Conservation (phyloP, 1,284 basidiomycete genomes). For the Ustilago tritici region DNA sequence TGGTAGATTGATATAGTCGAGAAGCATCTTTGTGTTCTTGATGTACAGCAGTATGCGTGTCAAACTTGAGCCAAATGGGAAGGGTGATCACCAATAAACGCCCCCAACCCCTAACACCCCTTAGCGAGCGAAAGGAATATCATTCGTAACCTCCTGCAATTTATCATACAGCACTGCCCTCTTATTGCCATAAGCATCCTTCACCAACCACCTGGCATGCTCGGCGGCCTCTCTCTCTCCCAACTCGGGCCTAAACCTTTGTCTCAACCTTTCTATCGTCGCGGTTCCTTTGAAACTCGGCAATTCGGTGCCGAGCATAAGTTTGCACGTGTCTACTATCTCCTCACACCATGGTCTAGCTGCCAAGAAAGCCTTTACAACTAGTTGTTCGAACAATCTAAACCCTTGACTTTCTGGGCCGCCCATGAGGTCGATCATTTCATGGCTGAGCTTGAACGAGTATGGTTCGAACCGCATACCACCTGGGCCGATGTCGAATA, state of each 20-base stretch:
- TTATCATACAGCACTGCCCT: slow-evolving; percentile 92
- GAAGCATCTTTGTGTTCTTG: too few species aligned
- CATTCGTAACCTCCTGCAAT: slow-evolving; percentile 64
- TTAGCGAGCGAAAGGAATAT: slow-evolving; percentile 56
- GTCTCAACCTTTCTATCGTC: slow-evolving; percentile 81
- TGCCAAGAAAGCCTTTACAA: slow-evolving; percentile 95
- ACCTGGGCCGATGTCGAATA: slow-evolving; percentile 87
- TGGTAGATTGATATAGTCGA: too few species aligned
- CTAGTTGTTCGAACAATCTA: slow-evolving; percentile 90
- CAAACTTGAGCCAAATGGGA: too few species aligned
- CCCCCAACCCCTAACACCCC: too few species aligned
- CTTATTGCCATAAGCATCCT: slow-evolving; percentile 93
- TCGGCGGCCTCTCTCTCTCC: slow-evolving; percentile 91
- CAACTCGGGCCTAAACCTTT: slow-evolving; percentile 85
- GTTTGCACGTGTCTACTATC: slow-evolving; percentile 84
- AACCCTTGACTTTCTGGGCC: slow-evolving; percentile 93
- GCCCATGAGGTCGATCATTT: slow-evolving; percentile 98
- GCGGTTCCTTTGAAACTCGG: slow-evolving; percentile 96
- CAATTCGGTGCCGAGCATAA: slow-evolving; percentile 94
- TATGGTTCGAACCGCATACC: slow-evolving; percentile 70
- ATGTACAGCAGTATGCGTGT: too few species aligned
- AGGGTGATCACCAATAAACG: too few species aligned
- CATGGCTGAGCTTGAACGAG: slow-evolving; percentile 97
- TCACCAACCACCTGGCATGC: slow-evolving; percentile 84
- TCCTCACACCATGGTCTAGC: slow-evolving; percentile 90